Percentiles rank a stretch among this genome's conserved stretches.
Conservation (phyloP, 2,329 filamentous ascomycete species). For the Tolypocladium capitatum region DNA sequence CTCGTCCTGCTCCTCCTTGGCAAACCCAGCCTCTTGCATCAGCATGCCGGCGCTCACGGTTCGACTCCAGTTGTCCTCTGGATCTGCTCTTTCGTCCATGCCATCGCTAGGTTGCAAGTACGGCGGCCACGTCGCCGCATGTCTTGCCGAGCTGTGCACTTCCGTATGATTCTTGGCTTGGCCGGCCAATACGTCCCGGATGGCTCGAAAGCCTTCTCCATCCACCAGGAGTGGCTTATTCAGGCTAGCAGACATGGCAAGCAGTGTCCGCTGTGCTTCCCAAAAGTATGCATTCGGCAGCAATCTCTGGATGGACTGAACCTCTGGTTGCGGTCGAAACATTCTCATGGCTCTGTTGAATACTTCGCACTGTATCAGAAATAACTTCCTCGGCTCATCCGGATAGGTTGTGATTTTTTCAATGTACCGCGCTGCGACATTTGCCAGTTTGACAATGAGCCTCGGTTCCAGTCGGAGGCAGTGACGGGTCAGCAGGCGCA, state of each 20-base stretch:
- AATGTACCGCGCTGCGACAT: conserved; percentile 14
- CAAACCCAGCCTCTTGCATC: conserved; percentile 44
- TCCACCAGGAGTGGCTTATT: conserved; percentile 37
- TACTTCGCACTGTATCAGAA: conserved; percentile 15
- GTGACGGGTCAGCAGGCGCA: conserved; percentile 15
- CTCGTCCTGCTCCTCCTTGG: conserved; percentile 29
- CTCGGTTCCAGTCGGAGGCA: conserved; percentile 20
- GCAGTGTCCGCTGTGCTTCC: conserved; percentile 41
- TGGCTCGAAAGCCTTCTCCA: conserved; percentile 37
- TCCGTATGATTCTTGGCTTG: conserved; percentile 40
- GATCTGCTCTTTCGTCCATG: conserved; percentile 39
- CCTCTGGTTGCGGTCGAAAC: conserved; percentile 13
- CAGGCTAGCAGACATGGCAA: conserved; percentile 36
- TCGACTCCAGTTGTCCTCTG: conserved; percentile 40
- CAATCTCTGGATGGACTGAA: conserved; percentile 11
- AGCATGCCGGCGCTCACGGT: conserved; percentile 38
- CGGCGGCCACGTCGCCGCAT: conserved; percentile 45
- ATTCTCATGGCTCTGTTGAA: conserved; percentile 17
- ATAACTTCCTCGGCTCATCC: conserved; percentile 8
- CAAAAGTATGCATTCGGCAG: conserved; percentile 27
- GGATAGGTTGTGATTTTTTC: conserved; percentile 6
- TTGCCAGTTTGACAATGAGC: conserved; percentile 17
- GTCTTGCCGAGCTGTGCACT: conserved; percentile 30
- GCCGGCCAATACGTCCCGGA: conserved; percentile 39
- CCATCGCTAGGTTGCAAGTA: conserved; percentile 45